These are phyloP conservation scores for Trichoderma virens DNA, from an alignment of 495 filamentous ascomycete genomes.

Conservation along the genomic window DNA sequence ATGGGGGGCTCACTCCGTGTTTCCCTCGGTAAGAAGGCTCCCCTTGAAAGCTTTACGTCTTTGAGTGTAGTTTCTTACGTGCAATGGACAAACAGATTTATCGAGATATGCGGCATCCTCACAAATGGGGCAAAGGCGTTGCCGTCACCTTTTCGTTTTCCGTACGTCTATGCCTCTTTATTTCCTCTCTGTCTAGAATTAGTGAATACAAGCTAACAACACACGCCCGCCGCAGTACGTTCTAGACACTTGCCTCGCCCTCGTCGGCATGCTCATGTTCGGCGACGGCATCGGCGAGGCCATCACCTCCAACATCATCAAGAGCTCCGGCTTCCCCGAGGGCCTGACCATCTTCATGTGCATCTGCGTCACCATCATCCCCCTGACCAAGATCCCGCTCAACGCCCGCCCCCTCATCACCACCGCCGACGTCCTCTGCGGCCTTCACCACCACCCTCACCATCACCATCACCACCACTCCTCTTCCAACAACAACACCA, in stretches of 20 bases:
- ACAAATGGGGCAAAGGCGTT: conserved; percentile 71
- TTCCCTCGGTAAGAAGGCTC: conserved; percentile 59
- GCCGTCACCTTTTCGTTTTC: conserved; percentile 85
- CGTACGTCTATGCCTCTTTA: conserved; percentile 38
- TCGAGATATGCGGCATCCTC: conserved; percentile 91
- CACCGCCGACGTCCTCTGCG: conserved; percentile 71
- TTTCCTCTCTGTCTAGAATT: background rate
- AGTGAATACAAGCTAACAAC: conserved; percentile 1
- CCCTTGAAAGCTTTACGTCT: background rate
- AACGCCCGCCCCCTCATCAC: conserved; percentile 84
- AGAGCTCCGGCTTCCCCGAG: conserved; percentile 65
- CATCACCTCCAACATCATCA: conserved; percentile 81
- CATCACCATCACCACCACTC: conserved; percentile 43
- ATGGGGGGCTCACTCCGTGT: conserved; percentile 89
- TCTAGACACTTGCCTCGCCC: conserved; percentile 71
- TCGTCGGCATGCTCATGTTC: conserved; percentile 88
- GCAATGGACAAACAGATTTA: conserved; percentile 52
- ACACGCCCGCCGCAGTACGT: conserved; percentile 54
- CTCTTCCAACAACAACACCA: no score
- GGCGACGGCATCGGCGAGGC: conserved; percentile 78
- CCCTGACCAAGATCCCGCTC: conserved; percentile 86
- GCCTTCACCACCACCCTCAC: conserved; percentile 53
- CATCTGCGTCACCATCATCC: conserved; percentile 82
- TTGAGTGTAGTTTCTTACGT: background rate
- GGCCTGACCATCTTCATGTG: conserved; percentile 68